Percentiles rank a stretch among this genome's conserved stretches.
These are phyloP conservation scores for Phytopythium cucurbitacearum DNA, from an alignment of 352 stramenopile species.

Conservation along the genomic window DNA sequence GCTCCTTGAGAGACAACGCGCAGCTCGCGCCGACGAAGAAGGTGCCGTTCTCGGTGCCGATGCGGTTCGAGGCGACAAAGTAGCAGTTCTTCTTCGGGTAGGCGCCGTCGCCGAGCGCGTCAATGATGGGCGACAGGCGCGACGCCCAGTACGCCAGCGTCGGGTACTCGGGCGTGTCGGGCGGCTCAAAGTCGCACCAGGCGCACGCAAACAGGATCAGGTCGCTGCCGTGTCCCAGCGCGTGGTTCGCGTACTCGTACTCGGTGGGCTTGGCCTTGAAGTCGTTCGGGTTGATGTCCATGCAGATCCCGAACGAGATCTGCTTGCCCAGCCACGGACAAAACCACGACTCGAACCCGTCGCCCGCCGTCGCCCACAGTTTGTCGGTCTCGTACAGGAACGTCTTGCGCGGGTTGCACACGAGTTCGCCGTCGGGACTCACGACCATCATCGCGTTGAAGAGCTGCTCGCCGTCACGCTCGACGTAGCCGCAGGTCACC, in stretches of 20 bases:
- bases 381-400: conserved; percentile 87
- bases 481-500: conserved; percentile 70
- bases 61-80: conserved; percentile 77
- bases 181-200: conserved; percentile 74
- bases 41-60: conserved; percentile 71
- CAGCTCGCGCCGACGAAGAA: conserved; percentile 82
- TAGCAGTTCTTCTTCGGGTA: conserved; percentile 55
- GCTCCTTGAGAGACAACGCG: conserved; percentile 57
- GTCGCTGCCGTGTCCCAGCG: conserved; percentile 45
- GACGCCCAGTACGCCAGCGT: conserved; percentile 76
- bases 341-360: conserved; percentile 60
- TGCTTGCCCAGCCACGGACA: conserved; percentile 75
- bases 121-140: conserved; percentile 55
- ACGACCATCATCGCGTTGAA: conserved; percentile 86
- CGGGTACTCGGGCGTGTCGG: conserved; percentile 30
- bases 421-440: conserved; percentile 57
- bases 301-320: conserved; percentile 86
- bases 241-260: conserved; percentile 70
- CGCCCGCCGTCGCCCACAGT: conserved; percentile 60
- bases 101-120: conserved; percentile 23
- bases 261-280: conserved; percentile 61
- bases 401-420: conserved; percentile 73
- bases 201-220: conserved; percentile 80
- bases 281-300: conserved; percentile 88
- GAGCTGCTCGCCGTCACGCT: conserved; percentile 30